phyloP scores from a whole-genome alignment of 306 rosid species.

The Fragaria nilgerrensis region DNA sequence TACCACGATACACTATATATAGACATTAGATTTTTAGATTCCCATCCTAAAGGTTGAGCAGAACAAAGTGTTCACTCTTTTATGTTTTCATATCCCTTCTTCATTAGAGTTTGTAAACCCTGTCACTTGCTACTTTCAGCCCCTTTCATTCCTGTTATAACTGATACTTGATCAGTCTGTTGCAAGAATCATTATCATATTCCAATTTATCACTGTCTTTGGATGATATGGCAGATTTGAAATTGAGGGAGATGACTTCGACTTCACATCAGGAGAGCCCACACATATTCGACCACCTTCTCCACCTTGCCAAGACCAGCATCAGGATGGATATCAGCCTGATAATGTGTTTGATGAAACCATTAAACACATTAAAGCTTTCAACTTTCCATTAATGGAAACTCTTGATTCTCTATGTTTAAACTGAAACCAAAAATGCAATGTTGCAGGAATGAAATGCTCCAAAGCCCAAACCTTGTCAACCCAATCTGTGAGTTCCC shows the following conservation, averaged over 20 bases:
- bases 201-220: constrained; percentile 2
- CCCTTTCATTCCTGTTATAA: not conserved
- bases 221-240: not conserved
- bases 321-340: constrained; percentile 39
- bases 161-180: not conserved
- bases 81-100: too few relatives aligned
- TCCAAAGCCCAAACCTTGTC: too few relatives aligned
- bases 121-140: not conserved
- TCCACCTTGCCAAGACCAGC: constrained; percentile 44
- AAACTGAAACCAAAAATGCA: too few relatives aligned
- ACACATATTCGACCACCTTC: constrained; percentile 27
- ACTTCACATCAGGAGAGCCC: constrained; percentile 43
- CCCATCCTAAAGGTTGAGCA: not conserved
- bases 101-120: not conserved
- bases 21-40: not conserved
- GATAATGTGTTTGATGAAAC: not conserved
- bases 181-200: constrained; percentile 8
- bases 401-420: too few relatives aligned
- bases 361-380: too few relatives aligned
- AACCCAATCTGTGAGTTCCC: too few relatives aligned
- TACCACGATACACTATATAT: not conserved
- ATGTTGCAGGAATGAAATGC: too few relatives aligned
- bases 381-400: too few relatives aligned
- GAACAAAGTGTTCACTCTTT: not conserved
- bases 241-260: constrained; percentile 41